phyloP scores from a whole-genome alignment of 768 basidiomycete genomes.

The Mycena crocata region DNA sequence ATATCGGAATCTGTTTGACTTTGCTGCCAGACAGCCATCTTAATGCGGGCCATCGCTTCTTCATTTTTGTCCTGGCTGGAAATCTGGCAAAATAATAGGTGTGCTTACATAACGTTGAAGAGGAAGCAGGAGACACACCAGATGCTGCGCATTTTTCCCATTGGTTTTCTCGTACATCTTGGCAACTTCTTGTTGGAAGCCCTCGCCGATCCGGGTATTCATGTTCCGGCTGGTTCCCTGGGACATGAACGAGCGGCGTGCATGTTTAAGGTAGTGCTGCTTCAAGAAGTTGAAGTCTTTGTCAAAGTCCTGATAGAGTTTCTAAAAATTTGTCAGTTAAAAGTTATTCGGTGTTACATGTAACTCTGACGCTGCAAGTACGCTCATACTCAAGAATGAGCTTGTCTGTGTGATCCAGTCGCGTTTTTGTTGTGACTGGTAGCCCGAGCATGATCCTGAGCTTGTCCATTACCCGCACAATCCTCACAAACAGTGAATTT shows the following conservation, averaged over 20 bases:
- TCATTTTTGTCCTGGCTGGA: slow-evolving; percentile 40
- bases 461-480: slow-evolving; percentile 36
- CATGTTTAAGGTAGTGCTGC: slow-evolving; percentile 41
- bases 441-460: slow-evolving; percentile 41
- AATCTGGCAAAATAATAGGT: slow-evolving; percentile 31
- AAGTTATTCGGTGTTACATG: neutral
- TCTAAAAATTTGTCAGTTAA: no score
- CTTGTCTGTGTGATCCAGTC: slow-evolving; percentile 30
- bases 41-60: slow-evolving; percentile 2
- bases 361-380: neutral
- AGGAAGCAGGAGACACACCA: slow-evolving; percentile 33
- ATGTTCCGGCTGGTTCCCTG: slow-evolving; percentile 44
- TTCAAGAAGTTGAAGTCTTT: slow-evolving; percentile 46
- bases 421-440: slow-evolving; percentile 35
- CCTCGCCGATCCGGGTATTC: slow-evolving; percentile 44
- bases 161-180: slow-evolving; percentile 46
- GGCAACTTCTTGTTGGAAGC: slow-evolving; percentile 45
- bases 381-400: slow-evolving; percentile 31
- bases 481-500: slow-evolving; percentile 40
- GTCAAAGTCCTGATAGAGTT: slow-evolving; percentile 20
- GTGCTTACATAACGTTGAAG: neutral
- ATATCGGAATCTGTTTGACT: neutral
- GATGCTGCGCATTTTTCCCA: slow-evolving; percentile 42
- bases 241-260: slow-evolving; percentile 24
- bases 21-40: slow-evolving; percentile 4